Evolutionary conservation across 495 filamentous ascomycete species (phyloP).

Genomic region (Podospora comata): DNA sequence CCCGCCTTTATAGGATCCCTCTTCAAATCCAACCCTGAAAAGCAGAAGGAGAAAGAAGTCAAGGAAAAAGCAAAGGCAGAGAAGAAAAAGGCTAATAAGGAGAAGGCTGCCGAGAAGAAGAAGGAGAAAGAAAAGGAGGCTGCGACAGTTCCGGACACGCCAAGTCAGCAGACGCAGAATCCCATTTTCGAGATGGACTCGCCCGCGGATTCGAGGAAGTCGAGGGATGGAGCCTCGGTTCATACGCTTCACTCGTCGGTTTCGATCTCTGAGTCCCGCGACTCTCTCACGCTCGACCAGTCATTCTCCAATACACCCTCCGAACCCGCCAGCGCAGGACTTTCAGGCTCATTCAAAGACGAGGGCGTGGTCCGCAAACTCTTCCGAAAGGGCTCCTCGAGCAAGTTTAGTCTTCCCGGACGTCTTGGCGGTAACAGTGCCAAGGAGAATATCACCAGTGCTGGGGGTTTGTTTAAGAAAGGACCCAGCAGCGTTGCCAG

Average conservation of each 20-base stretch:
- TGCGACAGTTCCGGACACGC: constrained; percentile 18
- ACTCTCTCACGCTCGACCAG: constrained; percentile 63
- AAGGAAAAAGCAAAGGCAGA: constrained; percentile 27
- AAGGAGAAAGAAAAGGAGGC: constrained; percentile 26
- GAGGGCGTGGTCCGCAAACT: constrained; percentile 64
- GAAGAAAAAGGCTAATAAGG: constrained; percentile 33
- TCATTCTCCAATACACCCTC: constrained; percentile 63
- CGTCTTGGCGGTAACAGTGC: constrained; percentile 56
- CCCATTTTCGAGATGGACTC: constrained; percentile 44
- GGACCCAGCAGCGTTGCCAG: constrained; percentile 49
- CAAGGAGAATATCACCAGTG: neutral
- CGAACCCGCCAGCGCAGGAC: constrained; percentile 51
- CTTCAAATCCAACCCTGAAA: constrained; percentile 43
- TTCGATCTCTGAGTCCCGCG: constrained; percentile 61
- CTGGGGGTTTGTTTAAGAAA: constrained; percentile 57
- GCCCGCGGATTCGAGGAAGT: constrained; percentile 60
- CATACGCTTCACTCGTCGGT: constrained; percentile 55
- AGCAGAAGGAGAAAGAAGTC: constrained; percentile 36
- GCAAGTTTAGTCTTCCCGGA: constrained; percentile 72
- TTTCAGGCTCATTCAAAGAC: constrained; percentile 41
- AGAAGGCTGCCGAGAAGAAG: constrained; percentile 36
- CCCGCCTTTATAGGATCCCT: constrained; percentile 49
- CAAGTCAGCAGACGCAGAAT: neutral
- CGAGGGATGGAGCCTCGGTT: constrained; percentile 47
- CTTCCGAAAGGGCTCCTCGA: constrained; percentile 73